These are phyloP conservation scores for Nissolia schottii DNA, from an alignment of 306 rosid genomes.

Conservation along the genomic window DNA sequence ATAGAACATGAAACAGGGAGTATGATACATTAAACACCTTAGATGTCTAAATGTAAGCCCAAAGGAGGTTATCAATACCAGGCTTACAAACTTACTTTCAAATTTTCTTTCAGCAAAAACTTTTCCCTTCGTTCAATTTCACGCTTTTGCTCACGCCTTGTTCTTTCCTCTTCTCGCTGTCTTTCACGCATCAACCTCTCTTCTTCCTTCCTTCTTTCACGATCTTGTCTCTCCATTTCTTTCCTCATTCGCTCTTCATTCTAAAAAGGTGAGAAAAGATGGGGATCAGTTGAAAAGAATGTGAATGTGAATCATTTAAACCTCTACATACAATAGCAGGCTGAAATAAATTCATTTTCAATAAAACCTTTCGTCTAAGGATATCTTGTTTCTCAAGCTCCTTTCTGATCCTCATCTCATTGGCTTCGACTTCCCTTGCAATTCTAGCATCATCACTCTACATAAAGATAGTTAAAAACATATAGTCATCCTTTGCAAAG, in stretches of 20 bases:
- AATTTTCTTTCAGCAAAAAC: slow-evolving; percentile 62
- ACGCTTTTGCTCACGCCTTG: slow-evolving; percentile 78
- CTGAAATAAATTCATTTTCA: slow-evolving; percentile 19
- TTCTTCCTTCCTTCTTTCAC: slow-evolving; percentile 91
- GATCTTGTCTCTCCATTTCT: slow-evolving; percentile 90
- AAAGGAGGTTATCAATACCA: not conserved
- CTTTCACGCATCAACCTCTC: slow-evolving; percentile 91
- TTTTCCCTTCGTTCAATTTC: slow-evolving; percentile 88
- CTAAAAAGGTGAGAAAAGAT: slow-evolving; percentile 30
- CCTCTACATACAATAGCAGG: not conserved
- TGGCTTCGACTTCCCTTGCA: slow-evolving; percentile 63
- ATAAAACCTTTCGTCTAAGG: slow-evolving; percentile 75
- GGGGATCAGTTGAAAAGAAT: not conserved
- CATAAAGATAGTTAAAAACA: slow-evolving; percentile 19
- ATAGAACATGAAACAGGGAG: slow-evolving; percentile 12
- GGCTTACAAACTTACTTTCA: slow-evolving; percentile 54
- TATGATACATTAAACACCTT: not conserved
- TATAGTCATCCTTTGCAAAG: slow-evolving; percentile 16
- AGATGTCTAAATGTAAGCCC: slow-evolving; percentile 15
- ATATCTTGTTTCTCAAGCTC: slow-evolving; percentile 91
- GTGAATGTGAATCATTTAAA: not conserved
- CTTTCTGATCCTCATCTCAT: slow-evolving; percentile 68
- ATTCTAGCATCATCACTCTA: slow-evolving; percentile 69
- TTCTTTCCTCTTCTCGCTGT: slow-evolving; percentile 81
- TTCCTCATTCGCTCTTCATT: slow-evolving; percentile 74